Evolutionary conservation across 192 early-diverging fungal genomes (phyloP).

Genomic region (Coemansia umbellata): DNA sequence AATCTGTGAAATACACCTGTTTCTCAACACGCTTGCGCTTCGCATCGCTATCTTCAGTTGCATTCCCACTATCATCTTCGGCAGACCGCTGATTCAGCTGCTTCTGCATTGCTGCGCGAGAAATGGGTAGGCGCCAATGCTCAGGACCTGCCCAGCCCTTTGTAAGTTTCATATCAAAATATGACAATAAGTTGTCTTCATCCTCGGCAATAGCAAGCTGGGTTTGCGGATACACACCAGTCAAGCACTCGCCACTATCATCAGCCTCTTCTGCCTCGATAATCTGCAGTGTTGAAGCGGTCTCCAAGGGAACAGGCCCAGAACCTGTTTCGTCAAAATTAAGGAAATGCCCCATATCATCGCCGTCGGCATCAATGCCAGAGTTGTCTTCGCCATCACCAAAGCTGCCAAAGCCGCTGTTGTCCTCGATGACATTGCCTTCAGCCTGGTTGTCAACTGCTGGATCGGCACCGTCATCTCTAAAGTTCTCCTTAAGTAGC

Average conservation of each 20-base stretch:
- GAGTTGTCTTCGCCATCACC: conserved; percentile 8
- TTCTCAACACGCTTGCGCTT: conserved; percentile 55
- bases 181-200: conserved; percentile 69
- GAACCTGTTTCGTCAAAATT: conserved; percentile 43
- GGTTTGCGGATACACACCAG: conserved; percentile 7
- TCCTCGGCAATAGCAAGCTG: conserved; percentile 48
- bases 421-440: conserved; percentile 8
- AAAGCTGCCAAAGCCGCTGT: conserved; percentile 11
- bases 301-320: conserved; percentile 39
- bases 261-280: conserved; percentile 25
- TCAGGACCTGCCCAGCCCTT: conserved; percentile 92
- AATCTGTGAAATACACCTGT: conserved; percentile 55
- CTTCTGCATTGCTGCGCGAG: conserved; percentile 41
- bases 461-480: conserved; percentile 41
- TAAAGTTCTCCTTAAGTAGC: conserved; percentile 52
- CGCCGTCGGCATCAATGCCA: conserved; percentile 35
- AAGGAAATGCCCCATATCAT: conserved; percentile 38
- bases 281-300: conserved; percentile 33
- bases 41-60: conserved; percentile 23
- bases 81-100: conserved; percentile 21
- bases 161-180: conserved; percentile 81
- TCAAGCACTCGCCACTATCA: conserved; percentile 10
- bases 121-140: conserved; percentile 75
- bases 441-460: neutral
- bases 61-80: conserved; percentile 9